Base-by-base conservation (phyloP, 169 alveolate species). In the Plasmodium adleri region DNA sequence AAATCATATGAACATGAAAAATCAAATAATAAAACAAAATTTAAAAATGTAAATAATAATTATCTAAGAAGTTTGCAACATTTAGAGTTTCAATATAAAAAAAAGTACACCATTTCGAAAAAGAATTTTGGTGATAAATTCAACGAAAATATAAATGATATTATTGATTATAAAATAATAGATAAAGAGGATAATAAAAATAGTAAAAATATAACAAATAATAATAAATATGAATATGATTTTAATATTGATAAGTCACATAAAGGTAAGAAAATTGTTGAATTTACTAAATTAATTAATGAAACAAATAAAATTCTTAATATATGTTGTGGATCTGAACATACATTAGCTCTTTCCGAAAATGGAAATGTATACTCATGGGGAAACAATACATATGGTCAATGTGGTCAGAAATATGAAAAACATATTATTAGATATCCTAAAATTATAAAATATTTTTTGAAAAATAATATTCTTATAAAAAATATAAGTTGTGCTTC, bases 311-410 rank as follows among this genome's bases (percentile, higher is more conserved):
- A 86, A 86, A 72, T 86, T 60, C 54, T 39, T 17, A 59, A 73
- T 58, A 64, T 88, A 10, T 22, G 76, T 47, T 88, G 90, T 43
- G 96, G 96, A 1, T 85, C 90, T 49, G 86, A 89, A 24, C 96
- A 94, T 72, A 94, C 95, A 26, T 92, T 88, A 54, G 90, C 93
- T 20, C 74, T 94, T 45, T 83, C 95, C 5, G 92, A 93, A 68
- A 92, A 92, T 68, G 95, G 96, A n/a, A 92, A 93, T 60, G 93
- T 94, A 52, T 94, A 94, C 45, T 72, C 95, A 12, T 94, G 96
- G 96, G 96, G 96, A 17, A 92, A 75, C 60, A 86, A 86, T 70
- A 6, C 22, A 17, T 86, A 59, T 72, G 92, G 92, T 3, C 92
- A 86, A 49, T 86, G 92, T 39, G 85, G 92, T 32, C 92, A 86